Evolutionary conservation across 306 rosid species (phyloP).

Genomic region (Gastrolobium bilobum): DNA sequence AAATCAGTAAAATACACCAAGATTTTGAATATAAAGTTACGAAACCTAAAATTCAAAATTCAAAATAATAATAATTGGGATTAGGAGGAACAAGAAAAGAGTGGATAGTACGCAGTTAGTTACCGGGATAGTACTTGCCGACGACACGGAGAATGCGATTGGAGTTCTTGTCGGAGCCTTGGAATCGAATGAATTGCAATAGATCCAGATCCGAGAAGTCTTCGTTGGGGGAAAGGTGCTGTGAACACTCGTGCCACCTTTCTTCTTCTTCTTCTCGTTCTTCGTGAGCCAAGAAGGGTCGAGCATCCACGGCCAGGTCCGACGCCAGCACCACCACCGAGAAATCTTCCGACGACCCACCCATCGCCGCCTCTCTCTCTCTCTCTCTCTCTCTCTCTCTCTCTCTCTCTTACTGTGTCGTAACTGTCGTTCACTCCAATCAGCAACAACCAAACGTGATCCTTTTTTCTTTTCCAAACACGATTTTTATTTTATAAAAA

Average conservation of each 20-base stretch:
- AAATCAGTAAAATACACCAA: background rate
- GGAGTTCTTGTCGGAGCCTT: conserved; percentile 78
- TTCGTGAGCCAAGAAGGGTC: conserved; percentile 69
- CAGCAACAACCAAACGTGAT: too few relatives aligned
- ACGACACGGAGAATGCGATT: conserved; percentile 76
- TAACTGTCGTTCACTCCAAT: too few relatives aligned
- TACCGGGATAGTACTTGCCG: conserved; percentile 90
- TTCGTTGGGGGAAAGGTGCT: conserved; percentile 74
- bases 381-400: too few relatives aligned
- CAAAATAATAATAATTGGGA: too few relatives aligned
- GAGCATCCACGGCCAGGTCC: conserved; percentile 75
- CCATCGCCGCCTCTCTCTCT: conserved; percentile 62
- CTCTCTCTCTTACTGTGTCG: too few relatives aligned
- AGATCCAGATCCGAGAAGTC: conserved; percentile 94
- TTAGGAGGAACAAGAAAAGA: background rate
- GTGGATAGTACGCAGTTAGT: background rate
- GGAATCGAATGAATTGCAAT: conserved; percentile 70
- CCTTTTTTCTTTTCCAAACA: too few relatives aligned
- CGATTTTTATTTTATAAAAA: too few relatives aligned
- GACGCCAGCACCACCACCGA: conserved; percentile 88
- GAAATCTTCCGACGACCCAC: conserved; percentile 74
- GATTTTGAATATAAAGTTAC: background rate
- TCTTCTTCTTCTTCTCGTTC: conserved; percentile 43
- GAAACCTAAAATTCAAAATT: too few relatives aligned
- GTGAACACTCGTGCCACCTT: conserved; percentile 86